Evolutionary conservation across 2,329 filamentous ascomycete genomes (phyloP).

Genomic region (Ceratocystis cacaofunesta): DNA sequence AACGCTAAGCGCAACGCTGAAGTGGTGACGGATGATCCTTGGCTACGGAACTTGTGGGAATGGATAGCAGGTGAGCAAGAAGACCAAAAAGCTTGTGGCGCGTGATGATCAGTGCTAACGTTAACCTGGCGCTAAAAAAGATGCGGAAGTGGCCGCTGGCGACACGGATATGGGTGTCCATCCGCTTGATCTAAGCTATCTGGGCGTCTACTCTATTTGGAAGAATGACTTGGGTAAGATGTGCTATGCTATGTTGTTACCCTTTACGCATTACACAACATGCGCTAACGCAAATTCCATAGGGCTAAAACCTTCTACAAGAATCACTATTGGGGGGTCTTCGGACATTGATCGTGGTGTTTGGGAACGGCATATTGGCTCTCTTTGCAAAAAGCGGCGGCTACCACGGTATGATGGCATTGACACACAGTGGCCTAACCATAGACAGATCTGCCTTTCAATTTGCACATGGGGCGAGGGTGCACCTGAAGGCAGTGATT

Average conservation of each 20-base stretch:
- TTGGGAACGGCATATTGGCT: conserved; percentile 48
- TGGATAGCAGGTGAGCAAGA: conserved; percentile 48
- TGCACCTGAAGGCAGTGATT: conserved; percentile 28
- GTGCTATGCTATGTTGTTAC: not conserved
- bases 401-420: conserved; percentile 50
- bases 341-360: conserved; percentile 31
- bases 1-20: conserved; percentile 49
- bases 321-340: conserved; percentile 32
- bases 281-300: not conserved
- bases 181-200: conserved; percentile 56
- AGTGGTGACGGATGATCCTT: conserved; percentile 56
- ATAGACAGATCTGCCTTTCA: conserved; percentile 59
- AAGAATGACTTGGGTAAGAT: conserved; percentile 45
- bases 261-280: not conserved
- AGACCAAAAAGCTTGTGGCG: too few relatives aligned
- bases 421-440: conserved; percentile 49
- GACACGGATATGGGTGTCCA: conserved; percentile 56
- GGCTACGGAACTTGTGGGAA: conserved; percentile 66
- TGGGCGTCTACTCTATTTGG: conserved; percentile 63
- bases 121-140: conserved; percentile 24
- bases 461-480: conserved; percentile 53
- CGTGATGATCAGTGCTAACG: not conserved
- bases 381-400: conserved; percentile 47
- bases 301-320: conserved; percentile 35
- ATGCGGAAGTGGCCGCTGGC: conserved; percentile 47